These are phyloP conservation scores for Eucalyptus viminalis DNA, from an alignment of 345 rosid genomes.

Conservation along the genomic window DNA sequence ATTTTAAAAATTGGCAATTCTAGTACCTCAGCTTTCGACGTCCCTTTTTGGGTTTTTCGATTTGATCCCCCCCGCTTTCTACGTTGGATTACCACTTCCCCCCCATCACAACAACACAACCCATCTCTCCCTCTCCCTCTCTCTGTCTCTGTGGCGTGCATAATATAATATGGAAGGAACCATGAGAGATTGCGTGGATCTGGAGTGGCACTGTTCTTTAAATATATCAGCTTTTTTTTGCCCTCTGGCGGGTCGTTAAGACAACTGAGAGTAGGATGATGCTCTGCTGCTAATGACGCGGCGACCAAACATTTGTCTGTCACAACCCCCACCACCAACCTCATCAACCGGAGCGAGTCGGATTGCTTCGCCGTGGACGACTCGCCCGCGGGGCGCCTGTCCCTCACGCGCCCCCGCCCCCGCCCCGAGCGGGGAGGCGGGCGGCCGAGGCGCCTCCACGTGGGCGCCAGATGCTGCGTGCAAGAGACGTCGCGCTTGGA, in stretches of 20 bases:
- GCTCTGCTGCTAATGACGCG: constrained; percentile 2
- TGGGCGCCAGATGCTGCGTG: neutral
- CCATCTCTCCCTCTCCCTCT: neutral
- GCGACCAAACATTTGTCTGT: constrained; percentile 8
- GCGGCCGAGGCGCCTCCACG: neutral
- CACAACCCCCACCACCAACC: neutral
- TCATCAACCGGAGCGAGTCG: neutral
- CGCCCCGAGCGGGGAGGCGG: neutral
- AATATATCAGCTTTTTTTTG: neutral
- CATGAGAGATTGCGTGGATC: neutral
- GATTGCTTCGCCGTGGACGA: neutral
- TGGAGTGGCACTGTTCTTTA: neutral
- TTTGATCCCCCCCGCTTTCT: constrained; percentile 5
- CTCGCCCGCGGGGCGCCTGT: neutral
- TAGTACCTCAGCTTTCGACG: neutral
- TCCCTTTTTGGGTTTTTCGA: neutral
- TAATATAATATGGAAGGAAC: neutral
- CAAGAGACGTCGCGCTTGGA: neutral
- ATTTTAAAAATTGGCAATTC: neutral
- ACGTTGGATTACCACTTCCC: constrained; percentile 35
- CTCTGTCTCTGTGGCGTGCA: neutral
- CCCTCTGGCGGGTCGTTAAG: neutral
- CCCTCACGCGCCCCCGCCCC: neutral
- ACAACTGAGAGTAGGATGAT: neutral
- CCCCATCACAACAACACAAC: neutral